phyloP scores from a whole-genome alignment of 108 stramenopile genomes.

The Skeletonema potamos region DNA sequence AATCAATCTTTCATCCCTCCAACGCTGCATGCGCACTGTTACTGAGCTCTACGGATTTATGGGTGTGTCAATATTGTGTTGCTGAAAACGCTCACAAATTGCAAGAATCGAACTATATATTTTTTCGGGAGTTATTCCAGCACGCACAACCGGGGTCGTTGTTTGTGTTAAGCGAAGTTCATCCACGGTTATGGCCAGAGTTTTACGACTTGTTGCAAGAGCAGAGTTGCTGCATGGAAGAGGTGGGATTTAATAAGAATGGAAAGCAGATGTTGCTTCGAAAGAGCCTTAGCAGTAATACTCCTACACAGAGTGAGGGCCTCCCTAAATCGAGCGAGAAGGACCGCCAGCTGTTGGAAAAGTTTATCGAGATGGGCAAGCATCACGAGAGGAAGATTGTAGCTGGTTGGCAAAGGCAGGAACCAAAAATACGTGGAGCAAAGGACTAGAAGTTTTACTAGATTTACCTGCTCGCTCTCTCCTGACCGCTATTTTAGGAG shows the following conservation, averaged over 20 bases:
- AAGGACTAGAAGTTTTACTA: background rate
- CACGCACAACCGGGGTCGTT: conserved; percentile 30
- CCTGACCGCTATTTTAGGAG: too few relatives aligned
- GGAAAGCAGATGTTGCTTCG: conserved; percentile 27
- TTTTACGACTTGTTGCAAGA: conserved; percentile 33
- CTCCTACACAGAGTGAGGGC: background rate
- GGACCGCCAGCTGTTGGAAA: conserved; percentile 5
- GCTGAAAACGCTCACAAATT: conserved; percentile 58
- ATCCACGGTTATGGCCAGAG: conserved; percentile 66
- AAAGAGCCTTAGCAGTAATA: background rate
- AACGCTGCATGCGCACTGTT: conserved; percentile 27
- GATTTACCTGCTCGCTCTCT: too few relatives aligned
- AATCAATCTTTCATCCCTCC: conserved; percentile 34
- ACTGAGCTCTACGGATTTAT: conserved; percentile 38
- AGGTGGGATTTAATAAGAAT: conserved; percentile 26
- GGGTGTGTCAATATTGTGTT: conserved; percentile 63
- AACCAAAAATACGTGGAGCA: conserved; percentile 23
- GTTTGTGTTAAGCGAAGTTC: conserved; percentile 58
- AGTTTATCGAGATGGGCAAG: conserved; percentile 15
- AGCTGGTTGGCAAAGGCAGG: conserved; percentile 26
- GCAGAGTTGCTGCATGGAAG: background rate
- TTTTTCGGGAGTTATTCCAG: conserved; percentile 59
- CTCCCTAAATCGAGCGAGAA: conserved; percentile 9
- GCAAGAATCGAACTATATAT: conserved; percentile 43
- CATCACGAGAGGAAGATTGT: conserved; percentile 20